phyloP scores from a whole-genome alignment of 2,329 filamentous ascomycete species.

The Fusarium subtropicale region DNA sequence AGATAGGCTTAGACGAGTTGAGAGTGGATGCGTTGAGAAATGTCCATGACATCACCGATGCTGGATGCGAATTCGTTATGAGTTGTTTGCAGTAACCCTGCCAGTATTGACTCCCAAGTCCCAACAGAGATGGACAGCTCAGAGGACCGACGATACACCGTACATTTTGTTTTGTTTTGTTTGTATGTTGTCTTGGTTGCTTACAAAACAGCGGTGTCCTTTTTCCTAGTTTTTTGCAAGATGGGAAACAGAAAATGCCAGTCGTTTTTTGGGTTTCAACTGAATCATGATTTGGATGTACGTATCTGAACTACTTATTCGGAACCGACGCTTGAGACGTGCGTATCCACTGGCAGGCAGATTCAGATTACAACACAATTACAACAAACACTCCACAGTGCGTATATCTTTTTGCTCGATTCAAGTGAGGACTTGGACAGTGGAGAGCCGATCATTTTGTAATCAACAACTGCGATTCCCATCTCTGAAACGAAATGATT shows the following conservation, averaged over 20 bases:
- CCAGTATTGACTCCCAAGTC: constrained; percentile 9
- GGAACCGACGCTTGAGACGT: constrained; percentile 21
- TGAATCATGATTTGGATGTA: constrained; percentile 32
- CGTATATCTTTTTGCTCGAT: not conserved
- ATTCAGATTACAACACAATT: constrained; percentile 10
- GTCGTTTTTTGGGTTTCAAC: constrained; percentile 22
- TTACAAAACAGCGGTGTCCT: constrained; percentile 36
- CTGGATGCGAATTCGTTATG: constrained; percentile 10
- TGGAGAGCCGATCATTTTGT: constrained; percentile 18
- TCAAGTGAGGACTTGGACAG: constrained; percentile 8
- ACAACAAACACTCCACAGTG: constrained; percentile 35
- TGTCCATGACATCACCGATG: constrained; percentile 28
- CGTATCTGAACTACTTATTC: constrained; percentile 3
- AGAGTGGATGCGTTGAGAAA: constrained; percentile 21
- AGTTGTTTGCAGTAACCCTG: constrained; percentile 9
- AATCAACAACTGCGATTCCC: constrained; percentile 17
- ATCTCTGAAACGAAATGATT: constrained; percentile 27
- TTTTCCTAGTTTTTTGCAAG: constrained; percentile 18
- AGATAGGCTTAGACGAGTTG: constrained; percentile 18
- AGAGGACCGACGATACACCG: constrained; percentile 12
- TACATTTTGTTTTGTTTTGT: constrained; percentile 2
- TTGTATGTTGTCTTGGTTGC: not conserved
- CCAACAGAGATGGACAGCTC: constrained; percentile 1
- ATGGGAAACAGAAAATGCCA: constrained; percentile 5
- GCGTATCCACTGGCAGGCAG: constrained; percentile 11